These are phyloP conservation scores for Termitomyces sp. DNA, from an alignment of 768 basidiomycete genomes.

Conservation along the genomic window DNA sequence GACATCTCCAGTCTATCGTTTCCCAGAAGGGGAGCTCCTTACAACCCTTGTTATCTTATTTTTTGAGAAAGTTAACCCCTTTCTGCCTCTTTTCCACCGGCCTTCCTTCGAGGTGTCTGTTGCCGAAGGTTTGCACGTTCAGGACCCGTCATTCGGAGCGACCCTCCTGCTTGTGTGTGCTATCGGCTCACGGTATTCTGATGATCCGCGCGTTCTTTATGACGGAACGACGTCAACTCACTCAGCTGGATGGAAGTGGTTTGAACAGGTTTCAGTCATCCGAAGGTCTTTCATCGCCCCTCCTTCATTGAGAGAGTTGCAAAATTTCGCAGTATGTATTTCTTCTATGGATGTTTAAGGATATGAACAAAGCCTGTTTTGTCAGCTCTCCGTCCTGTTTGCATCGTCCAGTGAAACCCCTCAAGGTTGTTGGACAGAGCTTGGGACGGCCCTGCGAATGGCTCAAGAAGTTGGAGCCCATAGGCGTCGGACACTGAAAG, in stretches of 20 bases:
- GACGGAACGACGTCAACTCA: slow-evolving; percentile 35
- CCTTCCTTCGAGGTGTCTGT: slow-evolving; percentile 58
- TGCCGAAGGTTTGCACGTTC: slow-evolving; percentile 40
- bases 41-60: slow-evolving; percentile 54
- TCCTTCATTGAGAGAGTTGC: slow-evolving; percentile 67
- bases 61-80: slow-evolving; percentile 50
- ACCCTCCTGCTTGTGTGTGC: slow-evolving; percentile 63
- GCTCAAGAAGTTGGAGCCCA: slow-evolving; percentile 78
- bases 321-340: slow-evolving; percentile 52
- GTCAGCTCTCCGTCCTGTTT: slow-evolving; percentile 43
- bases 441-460: slow-evolving; percentile 63
- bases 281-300: slow-evolving; percentile 52
- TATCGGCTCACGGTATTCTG: slow-evolving; percentile 49
- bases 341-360: slow-evolving; percentile 12
- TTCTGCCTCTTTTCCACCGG: slow-evolving; percentile 66
- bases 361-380: background rate
- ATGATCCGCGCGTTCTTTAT: slow-evolving; percentile 56
- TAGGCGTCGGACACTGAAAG: slow-evolving; percentile 25
- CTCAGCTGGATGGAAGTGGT: slow-evolving; percentile 61
- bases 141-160: slow-evolving; percentile 42
- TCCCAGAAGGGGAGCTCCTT: slow-evolving; percentile 51
- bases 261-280: slow-evolving; percentile 57
- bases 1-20: slow-evolving; percentile 27
- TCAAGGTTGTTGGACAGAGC: slow-evolving; percentile 56
- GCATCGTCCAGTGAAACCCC: slow-evolving; percentile 41